These are phyloP conservation scores for Metarhizium sp. DNA, from an alignment of 2,329 filamentous ascomycete species.

Conservation along the genomic window DNA sequence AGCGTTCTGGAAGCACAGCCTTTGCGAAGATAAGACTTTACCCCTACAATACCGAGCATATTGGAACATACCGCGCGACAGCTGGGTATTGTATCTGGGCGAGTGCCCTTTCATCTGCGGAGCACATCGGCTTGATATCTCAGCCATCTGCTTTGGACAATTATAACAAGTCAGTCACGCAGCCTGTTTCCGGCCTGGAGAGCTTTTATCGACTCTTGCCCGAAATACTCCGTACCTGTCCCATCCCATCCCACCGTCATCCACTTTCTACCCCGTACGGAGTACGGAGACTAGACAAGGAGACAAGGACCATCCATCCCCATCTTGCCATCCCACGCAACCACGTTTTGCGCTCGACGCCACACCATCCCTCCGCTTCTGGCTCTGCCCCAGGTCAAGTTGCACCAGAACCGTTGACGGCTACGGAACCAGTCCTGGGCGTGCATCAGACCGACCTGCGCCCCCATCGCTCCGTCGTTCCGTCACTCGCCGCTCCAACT, in stretches of 20 bases:
- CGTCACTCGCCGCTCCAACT: too few relatives aligned
- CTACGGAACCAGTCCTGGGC: background rate
- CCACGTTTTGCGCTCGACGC: background rate
- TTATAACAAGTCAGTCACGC: background rate
- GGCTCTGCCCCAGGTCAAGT: background rate
- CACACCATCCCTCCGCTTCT: background rate
- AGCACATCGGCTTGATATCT: background rate
- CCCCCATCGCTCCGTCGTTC: background rate
- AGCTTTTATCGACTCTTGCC: too few relatives aligned
- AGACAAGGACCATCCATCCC: background rate
- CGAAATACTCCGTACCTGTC: too few relatives aligned
- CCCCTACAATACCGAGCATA: too few relatives aligned
- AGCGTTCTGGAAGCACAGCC: background rate
- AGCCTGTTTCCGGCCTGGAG: background rate
- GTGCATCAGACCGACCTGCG: slow-evolving; percentile 1
- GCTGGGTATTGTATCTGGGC: too few relatives aligned
- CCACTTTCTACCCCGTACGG: background rate
- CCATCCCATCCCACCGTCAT: background rate
- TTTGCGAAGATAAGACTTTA: background rate
- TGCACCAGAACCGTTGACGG: background rate
- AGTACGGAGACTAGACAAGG: background rate
- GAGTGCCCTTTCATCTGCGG: background rate
- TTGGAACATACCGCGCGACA: too few relatives aligned
- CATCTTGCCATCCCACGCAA: background rate
- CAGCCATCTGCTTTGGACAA: background rate